Base-by-base conservation (phyloP, 306 rosid species). In the Corylus avellana region DNA sequence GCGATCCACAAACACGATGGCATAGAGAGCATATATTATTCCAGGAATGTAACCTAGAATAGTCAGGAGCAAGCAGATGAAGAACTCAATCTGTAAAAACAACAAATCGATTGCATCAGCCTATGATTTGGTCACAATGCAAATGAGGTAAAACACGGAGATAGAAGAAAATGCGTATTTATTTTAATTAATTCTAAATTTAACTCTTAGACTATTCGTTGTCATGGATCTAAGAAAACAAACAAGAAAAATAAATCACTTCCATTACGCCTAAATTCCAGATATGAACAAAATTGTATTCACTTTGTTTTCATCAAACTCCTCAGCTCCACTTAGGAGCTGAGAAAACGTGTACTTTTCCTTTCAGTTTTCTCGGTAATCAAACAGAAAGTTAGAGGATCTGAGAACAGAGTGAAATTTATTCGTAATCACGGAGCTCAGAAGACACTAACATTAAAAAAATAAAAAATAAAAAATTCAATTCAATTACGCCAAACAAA, bases 1-100 rank as follows among this genome's bases (percentile, higher is more conserved):
- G 77, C 99, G 99, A 86, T 95, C 90, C 44, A 91, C 74, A 70
- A 90, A 89, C 50, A 91, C 78, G 68, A 95, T 91, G 20, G 89
- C 94, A 79, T 95, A 95, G 12, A 95, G 89, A 7, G 99, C 99
- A 86, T 95, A 95, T 49, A 95, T 91, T 11, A 95, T 95, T 72
- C 99, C 98, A 20, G 99, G 98, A 54, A 95, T 8, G 83, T 95
- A 95, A 27, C 99, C 99, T 12, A 95, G 87, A 8, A 91, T 69
- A 4, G 99, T 95, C 80, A 95, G 67, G 12, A 95, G 81, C 94
- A 95, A 76, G 87, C 99, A 95, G 71, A 95, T 87, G n/a, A 90
- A 64, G 79, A 95, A 90, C 81, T 95, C 97, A 57, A 86, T 87
- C 98, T 95, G 86, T 12, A 55, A 59, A 39, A n/a, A 7, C 81